These are phyloP conservation scores for Triglochin maritima DNA, from an alignment of 106 monocot genomes.

Conservation along the genomic window DNA sequence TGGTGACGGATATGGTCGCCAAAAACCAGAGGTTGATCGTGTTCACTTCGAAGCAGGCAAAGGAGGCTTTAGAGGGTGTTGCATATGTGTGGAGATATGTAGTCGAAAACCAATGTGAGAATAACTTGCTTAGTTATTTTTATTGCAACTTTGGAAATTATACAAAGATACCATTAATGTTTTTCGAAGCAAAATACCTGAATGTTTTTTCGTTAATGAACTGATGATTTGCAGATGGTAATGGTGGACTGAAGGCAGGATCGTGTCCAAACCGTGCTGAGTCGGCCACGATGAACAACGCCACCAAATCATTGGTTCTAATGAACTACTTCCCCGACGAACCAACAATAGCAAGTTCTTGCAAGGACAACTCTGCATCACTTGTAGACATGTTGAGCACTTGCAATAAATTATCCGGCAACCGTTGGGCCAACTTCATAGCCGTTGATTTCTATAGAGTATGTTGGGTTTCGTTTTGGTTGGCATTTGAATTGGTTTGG, in stretches of 20 bases:
- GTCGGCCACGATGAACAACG: constrained; percentile 52
- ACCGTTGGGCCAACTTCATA: constrained; percentile 79
- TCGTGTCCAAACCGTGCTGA: constrained; percentile 60
- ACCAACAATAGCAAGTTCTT: constrained; percentile 39
- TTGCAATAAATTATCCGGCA: constrained; percentile 42
- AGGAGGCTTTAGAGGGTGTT: constrained; percentile 20
- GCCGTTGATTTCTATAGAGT: constrained; percentile 54
- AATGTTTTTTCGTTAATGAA: neutral
- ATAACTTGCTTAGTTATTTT: neutral
- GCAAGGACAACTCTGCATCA: constrained; percentile 55
- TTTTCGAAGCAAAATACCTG: too few relatives aligned
- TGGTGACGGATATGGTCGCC: constrained; percentile 14
- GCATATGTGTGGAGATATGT: constrained; percentile 20
- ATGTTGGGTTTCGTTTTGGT: too few relatives aligned
- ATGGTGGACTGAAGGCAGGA: constrained; percentile 43
- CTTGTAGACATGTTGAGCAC: constrained; percentile 55
- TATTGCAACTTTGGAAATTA: neutral
- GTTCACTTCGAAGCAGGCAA: constrained; percentile 15
- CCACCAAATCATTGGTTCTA: constrained; percentile 56
- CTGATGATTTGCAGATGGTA: constrained; percentile 37
- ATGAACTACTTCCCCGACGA: constrained; percentile 59
- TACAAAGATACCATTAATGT: too few relatives aligned
- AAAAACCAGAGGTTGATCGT: constrained; percentile 14
- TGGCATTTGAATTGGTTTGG: too few relatives aligned
- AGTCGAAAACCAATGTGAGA: constrained; percentile 25